These are phyloP conservation scores for Arthrobotrys sinensis DNA, from an alignment of 2,329 filamentous ascomycete genomes.

Conservation along the genomic window DNA sequence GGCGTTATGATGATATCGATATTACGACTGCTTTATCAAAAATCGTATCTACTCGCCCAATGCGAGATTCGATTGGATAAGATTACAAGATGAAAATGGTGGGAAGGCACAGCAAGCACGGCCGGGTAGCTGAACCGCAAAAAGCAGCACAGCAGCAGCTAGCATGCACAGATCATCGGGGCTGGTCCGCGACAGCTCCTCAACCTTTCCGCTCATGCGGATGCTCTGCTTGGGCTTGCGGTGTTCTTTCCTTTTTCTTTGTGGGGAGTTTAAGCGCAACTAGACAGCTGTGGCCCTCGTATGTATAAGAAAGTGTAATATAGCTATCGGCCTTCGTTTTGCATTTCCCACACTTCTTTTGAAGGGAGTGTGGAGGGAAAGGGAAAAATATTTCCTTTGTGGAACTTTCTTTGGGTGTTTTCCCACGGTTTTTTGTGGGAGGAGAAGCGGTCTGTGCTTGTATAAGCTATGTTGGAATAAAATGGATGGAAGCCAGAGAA, in stretches of 20 bases:
- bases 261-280: conserved; percentile 31
- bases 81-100: conserved; percentile 16
- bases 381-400: conserved; percentile 36
- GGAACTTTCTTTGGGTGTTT: conserved; percentile 6
- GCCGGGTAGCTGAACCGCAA: conserved; percentile 18
- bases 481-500: background rate
- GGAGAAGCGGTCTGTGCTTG: conserved; percentile 39
- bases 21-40: background rate
- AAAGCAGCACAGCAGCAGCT: conserved; percentile 10
- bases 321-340: conserved; percentile 14
- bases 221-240: conserved; percentile 15
- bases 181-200: conserved; percentile 18
- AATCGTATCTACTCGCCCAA: conserved; percentile 5
- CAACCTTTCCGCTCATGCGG: conserved; percentile 22
- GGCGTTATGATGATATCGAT: background rate
- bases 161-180: conserved; percentile 15
- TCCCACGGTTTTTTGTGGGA: conserved; percentile 11
- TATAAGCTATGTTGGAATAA: conserved; percentile 34
- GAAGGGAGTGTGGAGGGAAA: conserved; percentile 7
- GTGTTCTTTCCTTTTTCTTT: conserved; percentile 17
- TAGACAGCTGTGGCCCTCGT: conserved; percentile 25
- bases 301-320: conserved; percentile 36
- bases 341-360: conserved; percentile 27
- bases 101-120: background rate
- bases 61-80: conserved; percentile 21